Evolutionary conservation across 495 filamentous ascomycete genomes (phyloP).

Genomic region (Eremomyces bilateralis): DNA sequence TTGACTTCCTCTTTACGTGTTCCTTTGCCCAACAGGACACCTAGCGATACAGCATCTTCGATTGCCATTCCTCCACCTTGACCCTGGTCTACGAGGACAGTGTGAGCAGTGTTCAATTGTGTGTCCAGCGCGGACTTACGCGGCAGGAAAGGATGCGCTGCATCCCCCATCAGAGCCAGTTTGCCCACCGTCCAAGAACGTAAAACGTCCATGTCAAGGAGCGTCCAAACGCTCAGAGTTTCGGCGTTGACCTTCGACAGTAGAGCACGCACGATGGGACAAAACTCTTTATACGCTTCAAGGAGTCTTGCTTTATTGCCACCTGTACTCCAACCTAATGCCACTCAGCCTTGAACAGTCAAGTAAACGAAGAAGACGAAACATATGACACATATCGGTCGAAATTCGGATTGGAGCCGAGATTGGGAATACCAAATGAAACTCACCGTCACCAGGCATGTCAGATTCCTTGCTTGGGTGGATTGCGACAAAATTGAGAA

Average conservation of each 20-base stretch:
- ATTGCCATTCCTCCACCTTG: slow-evolving; percentile 19
- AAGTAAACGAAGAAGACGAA: too few relatives aligned
- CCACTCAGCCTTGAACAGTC: background rate
- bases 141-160: slow-evolving; percentile 39
- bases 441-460: too few relatives aligned
- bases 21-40: slow-evolving; percentile 26
- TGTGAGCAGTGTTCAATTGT: slow-evolving; percentile 10
- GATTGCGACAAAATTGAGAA: slow-evolving; percentile 39
- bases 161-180: slow-evolving; percentile 35
- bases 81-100: too few relatives aligned
- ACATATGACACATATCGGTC: too few relatives aligned
- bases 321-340: slow-evolving; percentile 25
- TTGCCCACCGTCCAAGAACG: slow-evolving; percentile 28
- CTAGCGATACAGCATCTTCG: slow-evolving; percentile 36
- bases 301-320: slow-evolving; percentile 25
- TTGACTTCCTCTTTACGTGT: slow-evolving; percentile 22
- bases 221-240: slow-evolving; percentile 32
- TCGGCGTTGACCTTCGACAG: slow-evolving; percentile 26
- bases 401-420: too few relatives aligned
- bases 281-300: slow-evolving; percentile 29
- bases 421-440: too few relatives aligned
- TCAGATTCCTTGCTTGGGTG: too few relatives aligned
- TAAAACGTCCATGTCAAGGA: slow-evolving; percentile 35
- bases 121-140: slow-evolving; percentile 6
- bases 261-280: slow-evolving; percentile 22